These are phyloP conservation scores for Jamesozyma piceae DNA, from an alignment of 805 yeast species.

Conservation along the genomic window DNA sequence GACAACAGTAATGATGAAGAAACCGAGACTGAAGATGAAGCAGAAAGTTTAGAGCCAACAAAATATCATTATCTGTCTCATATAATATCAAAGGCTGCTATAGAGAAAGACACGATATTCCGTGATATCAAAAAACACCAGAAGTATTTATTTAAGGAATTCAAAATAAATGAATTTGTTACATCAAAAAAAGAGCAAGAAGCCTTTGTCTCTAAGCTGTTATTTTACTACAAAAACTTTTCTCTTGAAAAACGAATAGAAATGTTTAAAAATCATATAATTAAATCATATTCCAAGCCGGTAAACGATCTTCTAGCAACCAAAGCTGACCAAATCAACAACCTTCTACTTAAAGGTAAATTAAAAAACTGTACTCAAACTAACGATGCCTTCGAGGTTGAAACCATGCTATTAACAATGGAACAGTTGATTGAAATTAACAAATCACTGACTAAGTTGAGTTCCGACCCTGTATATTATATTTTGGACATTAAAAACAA, in stretches of 20 bases:
- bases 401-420: constrained; percentile 16
- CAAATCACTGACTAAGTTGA: constrained; percentile 2
- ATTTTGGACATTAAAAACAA: constrained; percentile 23
- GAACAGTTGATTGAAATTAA: constrained; percentile 12
- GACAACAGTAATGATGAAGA: constrained; percentile 4
- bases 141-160: constrained; percentile 18
- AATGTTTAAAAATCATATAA: constrained; percentile 11
- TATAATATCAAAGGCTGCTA: constrained; percentile 19
- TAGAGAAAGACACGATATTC: constrained; percentile 17
- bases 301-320: neutral
- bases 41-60: constrained; percentile 18
- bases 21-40: constrained; percentile 10
- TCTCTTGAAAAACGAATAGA: constrained; percentile 10
- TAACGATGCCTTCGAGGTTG: constrained; percentile 14
- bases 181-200: constrained; percentile 18
- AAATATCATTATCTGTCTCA: constrained; percentile 28
- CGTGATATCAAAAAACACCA: constrained; percentile 20
- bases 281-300: constrained; percentile 1
- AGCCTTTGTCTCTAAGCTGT: constrained; percentile 17
- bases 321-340: neutral
- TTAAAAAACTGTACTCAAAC: constrained; percentile 5
- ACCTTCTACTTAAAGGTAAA: constrained; percentile 1
- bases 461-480: constrained; percentile 17
- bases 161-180: constrained; percentile 16
- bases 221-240: constrained; percentile 24